A percentile compares a stretch with the other conserved stretches of the same genome.
These are phyloP conservation scores for Penicillium sp. DNA, from an alignment of 2,329 filamentous ascomycete species.

Conservation along the genomic window DNA sequence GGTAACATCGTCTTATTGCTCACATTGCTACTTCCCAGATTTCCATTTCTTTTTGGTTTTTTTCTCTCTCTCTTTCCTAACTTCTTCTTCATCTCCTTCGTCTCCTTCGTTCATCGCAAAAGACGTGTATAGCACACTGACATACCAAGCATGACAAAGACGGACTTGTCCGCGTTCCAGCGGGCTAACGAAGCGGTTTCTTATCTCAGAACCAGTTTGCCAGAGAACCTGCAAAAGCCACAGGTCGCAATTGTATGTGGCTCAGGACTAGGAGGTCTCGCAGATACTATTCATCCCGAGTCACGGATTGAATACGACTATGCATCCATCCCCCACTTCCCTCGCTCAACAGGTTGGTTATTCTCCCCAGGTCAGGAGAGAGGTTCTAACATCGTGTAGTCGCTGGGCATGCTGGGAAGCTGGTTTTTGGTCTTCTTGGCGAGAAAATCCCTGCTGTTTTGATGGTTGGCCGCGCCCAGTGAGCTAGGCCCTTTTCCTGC, in stretches of 20 bases:
- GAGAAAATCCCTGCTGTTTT: slow-evolving; percentile 58
- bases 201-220: slow-evolving; percentile 53
- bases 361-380: background rate
- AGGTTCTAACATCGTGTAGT: slow-evolving; percentile 36
- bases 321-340: slow-evolving; percentile 61
- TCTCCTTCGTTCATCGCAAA: background rate
- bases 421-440: slow-evolving; percentile 62
- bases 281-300: slow-evolving; percentile 53
- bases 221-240: slow-evolving; percentile 51
- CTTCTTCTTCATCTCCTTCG: no score
- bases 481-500: slow-evolving; percentile 33
- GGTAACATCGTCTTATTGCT: background rate
- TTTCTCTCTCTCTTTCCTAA: no score
- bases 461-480: slow-evolving; percentile 66
- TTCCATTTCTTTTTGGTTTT: no score
- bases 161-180: slow-evolving; percentile 24
- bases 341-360: slow-evolving; percentile 56
- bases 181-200: slow-evolving; percentile 50
- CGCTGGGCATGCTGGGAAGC: slow-evolving; percentile 62
- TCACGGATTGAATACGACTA: slow-evolving; percentile 57
- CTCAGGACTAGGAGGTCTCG: slow-evolving; percentile 62
- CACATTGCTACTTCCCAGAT: background rate
- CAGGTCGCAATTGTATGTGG: slow-evolving; percentile 64
- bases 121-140: background rate
- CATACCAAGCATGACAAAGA: slow-evolving; percentile 12